Conservation (phyloP, 2,329 filamentous ascomycete species). For the Onygenales sp. region DNA sequence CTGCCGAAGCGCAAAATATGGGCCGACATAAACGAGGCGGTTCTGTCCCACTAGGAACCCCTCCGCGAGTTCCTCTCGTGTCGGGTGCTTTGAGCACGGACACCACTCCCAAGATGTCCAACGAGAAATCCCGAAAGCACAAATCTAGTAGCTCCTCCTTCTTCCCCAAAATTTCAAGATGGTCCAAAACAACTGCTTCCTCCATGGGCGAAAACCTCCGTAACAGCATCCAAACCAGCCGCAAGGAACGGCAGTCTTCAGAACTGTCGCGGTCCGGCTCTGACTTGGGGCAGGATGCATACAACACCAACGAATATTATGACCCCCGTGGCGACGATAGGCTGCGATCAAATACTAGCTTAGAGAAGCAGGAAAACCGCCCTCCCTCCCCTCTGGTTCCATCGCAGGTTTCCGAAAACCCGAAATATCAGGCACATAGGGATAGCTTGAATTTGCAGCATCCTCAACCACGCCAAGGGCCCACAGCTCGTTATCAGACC, state of each 20-base stretch:
- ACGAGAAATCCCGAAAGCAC: slow-evolving; percentile 74
- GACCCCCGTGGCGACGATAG: slow-evolving; percentile 38
- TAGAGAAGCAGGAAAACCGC: slow-evolving; percentile 35
- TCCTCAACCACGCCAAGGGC: slow-evolving; percentile 54
- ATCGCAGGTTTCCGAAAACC: slow-evolving; percentile 46
- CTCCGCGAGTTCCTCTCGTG: slow-evolving; percentile 32
- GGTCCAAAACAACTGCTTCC: slow-evolving; percentile 93
- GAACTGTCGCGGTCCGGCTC: slow-evolving; percentile 67
- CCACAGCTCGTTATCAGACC: slow-evolving; percentile 52
- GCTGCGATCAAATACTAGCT: slow-evolving; percentile 33
- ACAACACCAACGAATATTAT: slow-evolving; percentile 34
- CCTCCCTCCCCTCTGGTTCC: slow-evolving; percentile 55
- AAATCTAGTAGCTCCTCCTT: slow-evolving; percentile 74
- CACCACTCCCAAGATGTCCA: slow-evolving; percentile 57
- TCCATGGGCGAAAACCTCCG: slow-evolving; percentile 72
- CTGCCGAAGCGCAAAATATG: slow-evolving; percentile 48
- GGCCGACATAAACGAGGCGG: slow-evolving; percentile 29
- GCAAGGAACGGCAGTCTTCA: slow-evolving; percentile 53
- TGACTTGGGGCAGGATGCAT: slow-evolving; percentile 58
- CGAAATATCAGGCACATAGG: slow-evolving; percentile 56
- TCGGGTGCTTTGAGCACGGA: slow-evolving; percentile 56
- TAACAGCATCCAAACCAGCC: slow-evolving; percentile 45
- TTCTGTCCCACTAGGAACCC: slow-evolving; percentile 36
- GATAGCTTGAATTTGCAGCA: slow-evolving; percentile 56
- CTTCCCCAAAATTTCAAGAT: slow-evolving; percentile 89